Percentiles rank a stretch among this genome's conserved stretches.
Conservation (phyloP, 352 stramenopile genomes). For the Pythium insidiosum region DNA sequence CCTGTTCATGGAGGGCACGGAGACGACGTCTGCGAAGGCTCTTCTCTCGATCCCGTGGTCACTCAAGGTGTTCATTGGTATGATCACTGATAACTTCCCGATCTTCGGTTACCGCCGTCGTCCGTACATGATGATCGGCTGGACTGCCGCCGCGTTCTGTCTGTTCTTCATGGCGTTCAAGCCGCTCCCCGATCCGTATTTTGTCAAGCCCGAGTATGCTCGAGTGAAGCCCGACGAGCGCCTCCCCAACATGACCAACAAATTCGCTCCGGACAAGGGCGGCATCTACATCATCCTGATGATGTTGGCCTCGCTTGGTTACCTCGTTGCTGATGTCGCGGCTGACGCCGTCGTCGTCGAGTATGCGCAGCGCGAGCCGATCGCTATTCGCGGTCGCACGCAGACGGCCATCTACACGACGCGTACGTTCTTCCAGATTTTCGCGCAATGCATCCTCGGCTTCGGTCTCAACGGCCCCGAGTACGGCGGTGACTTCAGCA, state of each 20-base stretch:
- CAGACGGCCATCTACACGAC: too few relatives aligned
- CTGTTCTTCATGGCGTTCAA: constrained; percentile 6
- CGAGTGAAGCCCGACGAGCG: too few relatives aligned
- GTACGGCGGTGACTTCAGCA: too few relatives aligned
- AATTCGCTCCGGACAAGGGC: too few relatives aligned
- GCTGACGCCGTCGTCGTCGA: too few relatives aligned
- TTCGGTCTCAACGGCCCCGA: too few relatives aligned
- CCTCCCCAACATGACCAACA: too few relatives aligned
- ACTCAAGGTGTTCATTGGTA: constrained; percentile 15
- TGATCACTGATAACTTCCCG: constrained; percentile 6
- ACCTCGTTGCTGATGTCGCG: not conserved
- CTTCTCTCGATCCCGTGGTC: constrained; percentile 18
- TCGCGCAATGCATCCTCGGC: too few relatives aligned
- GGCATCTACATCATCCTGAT: not conserved
- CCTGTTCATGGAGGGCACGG: constrained; percentile 17
- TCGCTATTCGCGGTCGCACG: too few relatives aligned
- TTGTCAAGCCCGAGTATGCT: not conserved
- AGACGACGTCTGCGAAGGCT: constrained; percentile 9
- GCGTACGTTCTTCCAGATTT: too few relatives aligned
- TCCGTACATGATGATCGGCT: constrained; percentile 15
- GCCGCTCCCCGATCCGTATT: constrained; percentile 8
- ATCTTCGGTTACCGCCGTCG: constrained; percentile 13
- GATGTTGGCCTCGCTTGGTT: not conserved
- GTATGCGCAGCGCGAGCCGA: too few relatives aligned
- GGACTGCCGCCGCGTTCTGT: not conserved